Evolutionary conservation across 23 red algal species (phyloP).

Genomic region (Gracilaria caudata): DNA sequence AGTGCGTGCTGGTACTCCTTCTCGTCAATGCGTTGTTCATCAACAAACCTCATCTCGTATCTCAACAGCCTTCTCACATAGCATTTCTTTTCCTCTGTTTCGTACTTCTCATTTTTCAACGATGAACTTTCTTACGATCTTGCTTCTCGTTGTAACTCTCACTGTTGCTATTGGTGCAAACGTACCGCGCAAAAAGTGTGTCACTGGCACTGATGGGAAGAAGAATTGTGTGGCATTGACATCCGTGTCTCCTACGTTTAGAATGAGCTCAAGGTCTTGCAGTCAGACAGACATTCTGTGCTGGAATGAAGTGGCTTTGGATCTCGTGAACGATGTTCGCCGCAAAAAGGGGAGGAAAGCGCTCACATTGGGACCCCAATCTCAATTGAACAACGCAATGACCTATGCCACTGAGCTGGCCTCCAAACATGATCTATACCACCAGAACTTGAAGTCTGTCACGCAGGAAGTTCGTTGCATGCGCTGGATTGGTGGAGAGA

Average conservation of each 20-base stretch:
- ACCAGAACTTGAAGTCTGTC: conserved; percentile 23
- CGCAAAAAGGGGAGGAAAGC: not conserved
- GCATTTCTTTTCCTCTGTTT: not conserved
- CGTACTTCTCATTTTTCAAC: not conserved
- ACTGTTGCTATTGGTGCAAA: not conserved
- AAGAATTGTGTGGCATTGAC: not conserved
- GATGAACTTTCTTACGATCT: not conserved
- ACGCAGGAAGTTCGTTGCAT: conserved; percentile 16
- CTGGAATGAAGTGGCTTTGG: conserved; percentile 14
- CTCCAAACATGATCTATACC: not conserved
- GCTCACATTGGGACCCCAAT: conserved; percentile 16
- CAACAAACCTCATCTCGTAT: not conserved
- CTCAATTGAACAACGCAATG: conserved; percentile 46
- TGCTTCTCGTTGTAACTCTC: not conserved
- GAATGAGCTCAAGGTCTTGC: not conserved
- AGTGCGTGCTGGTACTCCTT: not conserved
- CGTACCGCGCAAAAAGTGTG: not conserved
- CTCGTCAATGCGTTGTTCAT: not conserved
- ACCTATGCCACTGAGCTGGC: conserved; percentile 5
- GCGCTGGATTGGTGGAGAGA: conserved; percentile 52
- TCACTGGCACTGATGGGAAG: not conserved
- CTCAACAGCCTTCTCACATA: not conserved
- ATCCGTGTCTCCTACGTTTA: not conserved
- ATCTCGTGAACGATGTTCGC: conserved; percentile 17
- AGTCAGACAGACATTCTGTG: conserved; percentile 34